phyloP scores from a whole-genome alignment of 2,329 filamentous ascomycete species.

The Raffaelea arxii region DNA sequence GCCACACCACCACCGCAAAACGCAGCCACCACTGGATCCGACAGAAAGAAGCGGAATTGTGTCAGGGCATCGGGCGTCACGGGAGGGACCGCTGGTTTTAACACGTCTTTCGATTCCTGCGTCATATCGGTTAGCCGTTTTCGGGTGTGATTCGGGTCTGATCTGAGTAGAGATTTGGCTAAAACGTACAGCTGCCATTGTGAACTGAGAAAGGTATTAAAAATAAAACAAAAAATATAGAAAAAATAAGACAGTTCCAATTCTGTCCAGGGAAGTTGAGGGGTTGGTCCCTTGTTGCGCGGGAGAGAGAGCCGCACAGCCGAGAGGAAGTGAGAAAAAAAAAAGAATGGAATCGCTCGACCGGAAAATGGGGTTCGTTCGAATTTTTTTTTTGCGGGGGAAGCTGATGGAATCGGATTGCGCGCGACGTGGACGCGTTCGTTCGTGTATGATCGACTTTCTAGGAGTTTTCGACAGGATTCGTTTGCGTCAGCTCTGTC shows the following conservation, averaged over 20 bases:
- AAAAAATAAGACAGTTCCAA: no score
- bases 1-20: slow-evolving; percentile 92
- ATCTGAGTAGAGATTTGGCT: no score
- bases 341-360: not conserved
- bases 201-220: not conserved
- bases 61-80: slow-evolving; percentile 16
- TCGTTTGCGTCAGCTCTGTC: no score
- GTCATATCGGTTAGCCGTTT: slow-evolving; percentile 1
- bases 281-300: no score
- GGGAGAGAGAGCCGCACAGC: no score
- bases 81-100: slow-evolving; percentile 11
- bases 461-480: no score
- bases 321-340: no score
- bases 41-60: slow-evolving; percentile 43
- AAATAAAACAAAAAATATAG: no score
- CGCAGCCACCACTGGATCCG: slow-evolving; percentile 79
- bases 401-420: not conserved
- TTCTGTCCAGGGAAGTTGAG: no score
- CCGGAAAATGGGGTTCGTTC: not conserved
- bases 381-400: no score
- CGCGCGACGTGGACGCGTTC: not conserved
- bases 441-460: no score
- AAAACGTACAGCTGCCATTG: slow-evolving; percentile 3
- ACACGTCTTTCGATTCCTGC: slow-evolving; percentile 5
- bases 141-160: not conserved